Evolutionary conservation across 2,329 filamentous ascomycete species (phyloP).

Genomic region (Aspergillus fischeri): DNA sequence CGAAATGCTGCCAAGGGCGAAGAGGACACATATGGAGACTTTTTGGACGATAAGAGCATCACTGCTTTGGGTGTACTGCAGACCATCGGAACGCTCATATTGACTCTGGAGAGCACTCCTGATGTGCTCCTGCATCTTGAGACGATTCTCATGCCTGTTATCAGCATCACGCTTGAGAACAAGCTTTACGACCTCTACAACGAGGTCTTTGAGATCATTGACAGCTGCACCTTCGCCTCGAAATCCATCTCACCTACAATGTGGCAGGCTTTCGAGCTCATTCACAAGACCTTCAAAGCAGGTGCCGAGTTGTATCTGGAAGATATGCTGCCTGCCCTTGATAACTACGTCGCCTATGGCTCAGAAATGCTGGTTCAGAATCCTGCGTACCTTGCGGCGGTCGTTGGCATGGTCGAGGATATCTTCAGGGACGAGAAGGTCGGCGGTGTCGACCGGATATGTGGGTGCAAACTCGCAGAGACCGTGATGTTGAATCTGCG

Average conservation of each 20-base stretch:
- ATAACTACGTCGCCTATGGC: conserved; percentile 97
- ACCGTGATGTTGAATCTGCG: conserved; percentile 94
- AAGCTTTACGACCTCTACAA: conserved; percentile 98
- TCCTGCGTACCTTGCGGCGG: conserved; percentile 77
- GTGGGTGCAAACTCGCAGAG: conserved; percentile 95
- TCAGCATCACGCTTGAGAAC: conserved; percentile 92
- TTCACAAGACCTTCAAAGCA: conserved; percentile 94
- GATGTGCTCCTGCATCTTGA: conserved; percentile 93
- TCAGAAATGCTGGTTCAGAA: conserved; percentile 75
- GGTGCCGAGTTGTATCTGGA: conserved; percentile 96
- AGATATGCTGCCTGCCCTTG: conserved; percentile 95
- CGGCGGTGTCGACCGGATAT: conserved; percentile 89
- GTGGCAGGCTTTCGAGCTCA: conserved; percentile 97
- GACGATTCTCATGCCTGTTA: conserved; percentile 93
- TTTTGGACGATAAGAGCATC: conserved; percentile 96
- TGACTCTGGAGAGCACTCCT: conserved; percentile 94
- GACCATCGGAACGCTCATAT: conserved; percentile 93
- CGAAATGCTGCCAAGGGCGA: conserved; percentile 72
- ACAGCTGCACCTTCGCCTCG: conserved; percentile 97
- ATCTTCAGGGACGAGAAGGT: conserved; percentile 93
- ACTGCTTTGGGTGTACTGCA: conserved; percentile 93
- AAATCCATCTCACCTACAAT: conserved; percentile 94
- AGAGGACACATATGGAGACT: conserved; percentile 80
- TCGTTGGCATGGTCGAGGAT: conserved; percentile 90
- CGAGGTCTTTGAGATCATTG: conserved; percentile 97